phyloP scores from a whole-genome alignment of 306 rosid genomes.

The Rosa persica region DNA sequence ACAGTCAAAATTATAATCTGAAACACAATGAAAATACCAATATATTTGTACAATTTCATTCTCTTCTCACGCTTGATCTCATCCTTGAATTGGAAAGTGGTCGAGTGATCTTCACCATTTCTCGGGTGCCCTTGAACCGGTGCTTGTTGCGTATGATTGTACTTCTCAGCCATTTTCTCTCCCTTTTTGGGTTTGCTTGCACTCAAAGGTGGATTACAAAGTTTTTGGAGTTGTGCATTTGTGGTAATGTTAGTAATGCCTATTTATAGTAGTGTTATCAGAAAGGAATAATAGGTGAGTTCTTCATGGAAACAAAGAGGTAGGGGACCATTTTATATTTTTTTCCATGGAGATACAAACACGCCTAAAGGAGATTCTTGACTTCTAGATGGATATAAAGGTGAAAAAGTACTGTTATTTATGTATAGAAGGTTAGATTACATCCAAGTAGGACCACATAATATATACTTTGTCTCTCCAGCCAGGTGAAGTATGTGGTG shows the following conservation, averaged over 20 bases:
- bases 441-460: neutral
- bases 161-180: conserved; percentile 1
- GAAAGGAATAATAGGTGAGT: conserved; percentile 10
- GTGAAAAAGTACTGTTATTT: neutral
- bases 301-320: conserved; percentile 17
- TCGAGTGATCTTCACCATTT: neutral
- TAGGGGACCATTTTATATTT: neutral
- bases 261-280: neutral
- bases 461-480: conserved; percentile 7
- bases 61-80: conserved; percentile 16
- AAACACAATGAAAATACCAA: conserved; percentile 11
- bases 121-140: neutral
- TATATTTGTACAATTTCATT: conserved; percentile 8
- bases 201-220: neutral
- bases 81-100: neutral
- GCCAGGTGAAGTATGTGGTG: conserved; percentile 3
- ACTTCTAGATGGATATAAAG: neutral
- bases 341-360: neutral
- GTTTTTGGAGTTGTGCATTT: neutral
- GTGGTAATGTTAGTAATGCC: neutral
- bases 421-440: neutral
- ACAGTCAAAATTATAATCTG: conserved; percentile 23
- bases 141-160: neutral
- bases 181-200: neutral
- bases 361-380: conserved; percentile 12